A percentile compares a stretch with the other conserved stretches of the same genome.
Evolutionary conservation across 2,329 filamentous ascomycete genomes (phyloP).

Genomic region (Dothiorella sarmentorum): DNA sequence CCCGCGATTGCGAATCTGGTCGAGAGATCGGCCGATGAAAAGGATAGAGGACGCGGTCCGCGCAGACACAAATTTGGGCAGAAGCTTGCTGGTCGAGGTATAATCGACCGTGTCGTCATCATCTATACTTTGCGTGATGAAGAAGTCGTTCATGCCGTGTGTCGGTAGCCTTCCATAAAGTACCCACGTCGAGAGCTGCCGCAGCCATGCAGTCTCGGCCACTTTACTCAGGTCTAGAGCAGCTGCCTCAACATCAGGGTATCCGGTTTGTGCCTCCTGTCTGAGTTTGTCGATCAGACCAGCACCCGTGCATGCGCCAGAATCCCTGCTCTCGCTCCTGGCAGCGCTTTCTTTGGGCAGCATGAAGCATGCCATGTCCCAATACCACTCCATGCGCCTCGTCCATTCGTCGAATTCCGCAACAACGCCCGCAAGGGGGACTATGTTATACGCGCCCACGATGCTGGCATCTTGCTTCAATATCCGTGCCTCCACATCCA

Average conservation of each 20-base stretch:
- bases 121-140: slow-evolving; percentile 52
- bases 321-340: slow-evolving; percentile 17
- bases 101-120: slow-evolving; percentile 34
- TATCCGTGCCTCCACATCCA: slow-evolving; percentile 79
- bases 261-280: slow-evolving; percentile 78
- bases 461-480: slow-evolving; percentile 71
- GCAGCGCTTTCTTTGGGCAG: slow-evolving; percentile 35
- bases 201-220: slow-evolving; percentile 87
- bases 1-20: slow-evolving; percentile 62
- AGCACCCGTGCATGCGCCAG: slow-evolving; percentile 58
- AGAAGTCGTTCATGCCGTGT: slow-evolving; percentile 81
- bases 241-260: slow-evolving; percentile 76
- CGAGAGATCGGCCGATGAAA: slow-evolving; percentile 85
- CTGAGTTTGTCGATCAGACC: slow-evolving; percentile 74
- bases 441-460: slow-evolving; percentile 90
- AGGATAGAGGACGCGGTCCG: slow-evolving; percentile 77
- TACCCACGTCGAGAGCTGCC: slow-evolving; percentile 86
- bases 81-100: slow-evolving; percentile 55
- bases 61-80: slow-evolving; percentile 76
- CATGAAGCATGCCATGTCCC: slow-evolving; percentile 69
- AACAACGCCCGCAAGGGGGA: slow-evolving; percentile 81
- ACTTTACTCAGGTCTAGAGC: slow-evolving; percentile 69
- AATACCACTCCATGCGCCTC: slow-evolving; percentile 80
- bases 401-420: slow-evolving; percentile 85
- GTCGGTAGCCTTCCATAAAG: slow-evolving; percentile 79